Base-by-base conservation (phyloP, 805 yeast species). In the Starmera quercuum region DNA sequence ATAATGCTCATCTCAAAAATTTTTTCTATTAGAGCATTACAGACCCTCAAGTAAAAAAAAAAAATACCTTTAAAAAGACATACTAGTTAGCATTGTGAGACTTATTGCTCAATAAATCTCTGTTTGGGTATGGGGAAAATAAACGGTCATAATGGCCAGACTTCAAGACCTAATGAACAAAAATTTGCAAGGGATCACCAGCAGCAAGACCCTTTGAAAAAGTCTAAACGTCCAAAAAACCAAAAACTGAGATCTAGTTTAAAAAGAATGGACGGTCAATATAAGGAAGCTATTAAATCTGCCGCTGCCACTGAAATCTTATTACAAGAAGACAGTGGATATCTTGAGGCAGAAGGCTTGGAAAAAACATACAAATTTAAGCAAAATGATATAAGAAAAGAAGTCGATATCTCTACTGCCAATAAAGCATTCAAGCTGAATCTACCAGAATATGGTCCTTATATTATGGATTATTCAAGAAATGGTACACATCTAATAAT, bases 311-410 rank as follows among this genome's bases (percentile, higher is more conserved):
- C 97, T 0, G 97, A 92, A 47, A 70, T 86, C 49, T 67, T 92
- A 41, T 63, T 86, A 22, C 84, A 83, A 40, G 97, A 92, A 61
- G 80, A 82, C 20, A 73, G 69, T 5, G 99, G 99, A 30, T 82
- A 68, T 49, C 57, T 92, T 41, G 98, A 92, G 57, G 86, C 96
- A 6, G 98, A 92, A 50, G 80, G 80, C n/a, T 78, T 90, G 88
- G 99, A 92, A 60, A 79, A 76, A 56, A 92, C 98, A 0, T 85
- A 65, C 63, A 84, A 83, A 58, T 84, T 84, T 45, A 73, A 68
- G 22, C 99, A 92, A 55, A 71, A 71, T 11, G 96, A 90, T 33
- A 79, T 92, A 24, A 71, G 63, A 18, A 69, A 72, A 20, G 77
- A 73, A 10, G 96, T 92, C 4, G 97, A 90, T 56, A 64, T 69